A percentile compares a stretch with the other conserved stretches of the same genome.
These are phyloP conservation scores for Pseudogymnoascus sp. DNA, from an alignment of 2,329 filamentous ascomycete genomes.

Conservation along the genomic window DNA sequence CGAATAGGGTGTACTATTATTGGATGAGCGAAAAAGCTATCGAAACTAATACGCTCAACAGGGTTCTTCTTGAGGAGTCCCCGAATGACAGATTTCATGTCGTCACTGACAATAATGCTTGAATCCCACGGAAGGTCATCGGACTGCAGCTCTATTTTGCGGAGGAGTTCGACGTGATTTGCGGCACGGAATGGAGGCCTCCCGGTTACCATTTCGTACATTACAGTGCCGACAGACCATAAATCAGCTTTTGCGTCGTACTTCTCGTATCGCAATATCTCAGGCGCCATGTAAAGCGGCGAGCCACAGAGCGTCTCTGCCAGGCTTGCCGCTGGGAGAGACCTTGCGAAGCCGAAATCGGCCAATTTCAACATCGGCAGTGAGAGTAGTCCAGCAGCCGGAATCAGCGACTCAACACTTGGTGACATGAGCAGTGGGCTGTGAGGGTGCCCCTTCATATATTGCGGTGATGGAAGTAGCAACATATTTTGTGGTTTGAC, in stretches of 20 bases:
- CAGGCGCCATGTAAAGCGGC: conserved; percentile 95
- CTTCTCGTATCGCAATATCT: conserved; percentile 93
- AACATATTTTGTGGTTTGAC: conserved; percentile 96
- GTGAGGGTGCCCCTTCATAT: conserved; percentile 52
- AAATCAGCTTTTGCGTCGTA: conserved; percentile 96
- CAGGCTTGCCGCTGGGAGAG: conserved; percentile 80
- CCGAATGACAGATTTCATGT: conserved; percentile 74
- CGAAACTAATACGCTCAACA: conserved; percentile 75
- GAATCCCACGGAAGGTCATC: conserved; percentile 78
- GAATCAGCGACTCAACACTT: conserved; percentile 72
- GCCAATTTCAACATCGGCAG: conserved; percentile 95
- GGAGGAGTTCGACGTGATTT: conserved; percentile 89
- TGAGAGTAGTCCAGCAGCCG: conserved; percentile 70
- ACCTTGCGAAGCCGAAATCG: conserved; percentile 96
- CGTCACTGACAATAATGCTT: conserved; percentile 50
- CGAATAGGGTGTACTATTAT: conserved; percentile 72
- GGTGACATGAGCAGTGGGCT: conserved; percentile 65
- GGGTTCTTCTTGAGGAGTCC: conserved; percentile 77
- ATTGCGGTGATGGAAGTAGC: conserved; percentile 72
- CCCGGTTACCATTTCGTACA: conserved; percentile 91
- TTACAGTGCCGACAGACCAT: conserved; percentile 93
- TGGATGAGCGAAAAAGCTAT: conserved; percentile 70
- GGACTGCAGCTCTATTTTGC: conserved; percentile 74
- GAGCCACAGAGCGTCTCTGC: conserved; percentile 96
- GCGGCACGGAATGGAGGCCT: conserved; percentile 83